Evolutionary conservation across 1,284 basidiomycete genomes (phyloP).

Genomic region (Naganishia liquefaciens): DNA sequence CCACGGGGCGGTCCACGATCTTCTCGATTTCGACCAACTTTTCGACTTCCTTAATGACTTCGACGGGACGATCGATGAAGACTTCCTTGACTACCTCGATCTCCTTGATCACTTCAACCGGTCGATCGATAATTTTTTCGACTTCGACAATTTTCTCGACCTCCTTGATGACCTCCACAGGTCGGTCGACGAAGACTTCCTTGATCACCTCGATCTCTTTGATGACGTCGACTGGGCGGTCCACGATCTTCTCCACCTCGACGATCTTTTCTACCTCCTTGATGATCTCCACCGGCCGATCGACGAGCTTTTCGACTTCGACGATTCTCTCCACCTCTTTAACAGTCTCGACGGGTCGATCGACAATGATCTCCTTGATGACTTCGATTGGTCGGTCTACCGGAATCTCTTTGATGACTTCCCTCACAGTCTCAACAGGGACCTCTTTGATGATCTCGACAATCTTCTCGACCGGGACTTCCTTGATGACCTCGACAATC

Average conservation of each 20-base stretch:
- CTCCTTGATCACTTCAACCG: constrained; percentile 41
- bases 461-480: constrained; percentile 31
- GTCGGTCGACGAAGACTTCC: constrained; percentile 33
- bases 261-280: constrained; percentile 42
- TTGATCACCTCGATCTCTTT: constrained; percentile 38
- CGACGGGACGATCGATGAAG: constrained; percentile 40
- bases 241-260: constrained; percentile 38
- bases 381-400: constrained; percentile 43
- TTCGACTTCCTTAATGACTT: constrained; percentile 37
- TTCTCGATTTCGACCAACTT: constrained; percentile 38
- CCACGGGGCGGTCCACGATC: constrained; percentile 14
- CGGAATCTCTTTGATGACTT: constrained; percentile 43
- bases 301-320: constrained; percentile 43
- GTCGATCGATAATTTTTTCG: constrained; percentile 33
- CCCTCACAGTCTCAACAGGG: constrained; percentile 35
- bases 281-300: constrained; percentile 35
- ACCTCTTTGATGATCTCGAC: constrained; percentile 39
- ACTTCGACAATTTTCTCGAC: constrained; percentile 30
- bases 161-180: constrained; percentile 37
- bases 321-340: constrained; percentile 43
- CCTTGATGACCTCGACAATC: constrained; percentile 32
- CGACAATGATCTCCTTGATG: constrained; percentile 36
- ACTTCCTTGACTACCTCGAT: constrained; percentile 9
- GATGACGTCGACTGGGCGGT: no score
- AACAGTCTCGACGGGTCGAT: constrained; percentile 40